These are phyloP conservation scores for Ophiocordyceps unilateralis DNA, from an alignment of 2,329 filamentous ascomycete species.

Conservation along the genomic window DNA sequence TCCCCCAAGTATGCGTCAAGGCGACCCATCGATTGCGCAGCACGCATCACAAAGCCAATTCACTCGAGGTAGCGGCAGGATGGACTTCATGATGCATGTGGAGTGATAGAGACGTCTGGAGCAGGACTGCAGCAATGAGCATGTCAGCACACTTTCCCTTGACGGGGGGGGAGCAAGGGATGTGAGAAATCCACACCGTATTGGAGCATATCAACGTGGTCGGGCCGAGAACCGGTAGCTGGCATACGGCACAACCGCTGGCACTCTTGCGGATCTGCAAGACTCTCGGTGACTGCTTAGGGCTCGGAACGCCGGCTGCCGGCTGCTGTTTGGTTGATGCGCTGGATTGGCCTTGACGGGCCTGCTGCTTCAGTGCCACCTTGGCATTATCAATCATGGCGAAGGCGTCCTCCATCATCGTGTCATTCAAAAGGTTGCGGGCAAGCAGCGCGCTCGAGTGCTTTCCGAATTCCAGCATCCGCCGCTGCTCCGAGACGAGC, in stretches of 20 bases:
- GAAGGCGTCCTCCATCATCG: slow-evolving; percentile 24
- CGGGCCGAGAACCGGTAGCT: slow-evolving; percentile 28
- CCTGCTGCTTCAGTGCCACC: slow-evolving; percentile 8
- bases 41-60: slow-evolving; percentile 30
- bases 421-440: slow-evolving; percentile 27
- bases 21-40: slow-evolving; percentile 7
- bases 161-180: neutral
- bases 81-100: slow-evolving; percentile 23
- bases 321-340: slow-evolving; percentile 2
- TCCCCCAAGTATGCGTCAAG: slow-evolving; percentile 5
- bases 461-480: slow-evolving; percentile 36
- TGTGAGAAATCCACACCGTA: slow-evolving; percentile 19
- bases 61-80: slow-evolving; percentile 16
- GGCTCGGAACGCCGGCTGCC: slow-evolving; percentile 3
- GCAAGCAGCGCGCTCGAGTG: slow-evolving; percentile 33
- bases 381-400: slow-evolving; percentile 25
- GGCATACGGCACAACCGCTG: slow-evolving; percentile 30
- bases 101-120: slow-evolving; percentile 28
- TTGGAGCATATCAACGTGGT: slow-evolving; percentile 31
- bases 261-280: slow-evolving; percentile 22
- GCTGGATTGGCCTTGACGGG: neutral
- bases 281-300: slow-evolving; percentile 13
- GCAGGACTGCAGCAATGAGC: slow-evolving; percentile 19
- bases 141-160: neutral
- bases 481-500: slow-evolving; percentile 29